phyloP scores from a whole-genome alignment of 352 stramenopile species.

The Phytophthora podocarpi region DNA sequence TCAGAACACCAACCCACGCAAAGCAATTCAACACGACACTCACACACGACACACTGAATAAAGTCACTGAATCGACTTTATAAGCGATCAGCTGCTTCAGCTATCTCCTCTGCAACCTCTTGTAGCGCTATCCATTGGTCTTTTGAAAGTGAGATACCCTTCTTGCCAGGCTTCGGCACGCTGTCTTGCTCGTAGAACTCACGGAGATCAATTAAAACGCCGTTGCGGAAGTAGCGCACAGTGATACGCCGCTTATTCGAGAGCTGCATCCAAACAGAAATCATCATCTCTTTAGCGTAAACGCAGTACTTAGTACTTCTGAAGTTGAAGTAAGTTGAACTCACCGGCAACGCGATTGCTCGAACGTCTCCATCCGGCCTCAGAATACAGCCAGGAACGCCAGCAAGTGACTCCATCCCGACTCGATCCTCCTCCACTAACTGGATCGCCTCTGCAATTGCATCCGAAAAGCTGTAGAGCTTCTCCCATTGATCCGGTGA shows the following conservation, averaged over 20 bases:
- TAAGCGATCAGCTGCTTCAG: constrained; percentile 31
- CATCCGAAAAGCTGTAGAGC: constrained; percentile 39
- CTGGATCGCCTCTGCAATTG: constrained; percentile 48
- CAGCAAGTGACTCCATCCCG: constrained; percentile 32
- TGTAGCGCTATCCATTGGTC: constrained; percentile 65
- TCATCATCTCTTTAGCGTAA: not conserved
- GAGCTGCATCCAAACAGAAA: constrained; percentile 36
- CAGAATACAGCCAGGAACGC: constrained; percentile 38
- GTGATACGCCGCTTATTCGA: constrained; percentile 60
- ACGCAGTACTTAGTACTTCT: no score
- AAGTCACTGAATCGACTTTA: constrained; percentile 9
- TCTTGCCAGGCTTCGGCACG: constrained; percentile 68
- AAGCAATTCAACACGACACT: not conserved
- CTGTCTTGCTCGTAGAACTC: constrained; percentile 75
- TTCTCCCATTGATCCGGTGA: constrained; percentile 61
- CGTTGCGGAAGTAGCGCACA: constrained; percentile 52
- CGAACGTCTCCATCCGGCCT: constrained; percentile 40
- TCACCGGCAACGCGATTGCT: constrained; percentile 59
- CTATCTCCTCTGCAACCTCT: constrained; percentile 37
- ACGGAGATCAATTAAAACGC: constrained; percentile 67
- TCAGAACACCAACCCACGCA: not conserved
- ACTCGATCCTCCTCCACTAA: constrained; percentile 55
- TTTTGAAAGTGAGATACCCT: constrained; percentile 77
- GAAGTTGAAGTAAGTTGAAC: constrained; percentile 9
- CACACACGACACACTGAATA: not conserved